Evolutionary conservation across 2,329 filamentous ascomycete genomes (phyloP).

Genomic region (Penicillium palitans): DNA sequence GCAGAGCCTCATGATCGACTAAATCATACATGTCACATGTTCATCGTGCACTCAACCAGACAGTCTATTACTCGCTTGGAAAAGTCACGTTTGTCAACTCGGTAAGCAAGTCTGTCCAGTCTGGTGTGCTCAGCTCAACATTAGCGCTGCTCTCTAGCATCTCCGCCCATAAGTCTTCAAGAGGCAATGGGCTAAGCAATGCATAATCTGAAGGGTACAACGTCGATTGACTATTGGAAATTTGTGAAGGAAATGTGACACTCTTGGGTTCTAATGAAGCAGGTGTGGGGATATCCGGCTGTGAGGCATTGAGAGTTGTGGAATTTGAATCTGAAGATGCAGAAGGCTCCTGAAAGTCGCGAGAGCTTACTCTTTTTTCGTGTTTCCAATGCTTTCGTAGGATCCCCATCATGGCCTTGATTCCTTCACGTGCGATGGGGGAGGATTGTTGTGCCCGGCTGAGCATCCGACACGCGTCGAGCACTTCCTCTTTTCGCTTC

Average conservation of each 20-base stretch:
- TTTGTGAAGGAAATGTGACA: neutral
- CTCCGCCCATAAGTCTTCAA: conserved; percentile 37
- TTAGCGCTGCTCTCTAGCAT: conserved; percentile 31
- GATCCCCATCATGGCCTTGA: conserved; percentile 41
- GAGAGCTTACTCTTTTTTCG: conserved; percentile 11
- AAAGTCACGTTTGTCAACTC: conserved; percentile 29
- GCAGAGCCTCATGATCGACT: conserved; percentile 2
- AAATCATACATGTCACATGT: neutral
- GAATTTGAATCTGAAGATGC: neutral
- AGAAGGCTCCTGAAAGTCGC: neutral
- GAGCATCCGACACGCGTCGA: conserved; percentile 41
- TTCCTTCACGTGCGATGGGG: conserved; percentile 33
- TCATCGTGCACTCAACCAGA: neutral
- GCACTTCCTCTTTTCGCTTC: conserved; percentile 38
- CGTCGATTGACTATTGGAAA: neutral
- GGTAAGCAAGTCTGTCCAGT: conserved; percentile 34
- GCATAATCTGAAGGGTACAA: neutral
- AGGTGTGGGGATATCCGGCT: neutral
- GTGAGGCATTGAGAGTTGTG: neutral
- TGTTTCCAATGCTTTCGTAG: conserved; percentile 36
- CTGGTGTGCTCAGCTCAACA: conserved; percentile 24
- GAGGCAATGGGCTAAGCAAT: conserved; percentile 9
- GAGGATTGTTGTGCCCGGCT: conserved; percentile 38
- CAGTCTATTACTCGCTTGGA: conserved; percentile 14
- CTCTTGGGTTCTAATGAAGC: neutral